Evolutionary conservation across 2,329 filamentous ascomycete species (phyloP).

Genomic region (Aspergillus oerlinghausenensis): DNA sequence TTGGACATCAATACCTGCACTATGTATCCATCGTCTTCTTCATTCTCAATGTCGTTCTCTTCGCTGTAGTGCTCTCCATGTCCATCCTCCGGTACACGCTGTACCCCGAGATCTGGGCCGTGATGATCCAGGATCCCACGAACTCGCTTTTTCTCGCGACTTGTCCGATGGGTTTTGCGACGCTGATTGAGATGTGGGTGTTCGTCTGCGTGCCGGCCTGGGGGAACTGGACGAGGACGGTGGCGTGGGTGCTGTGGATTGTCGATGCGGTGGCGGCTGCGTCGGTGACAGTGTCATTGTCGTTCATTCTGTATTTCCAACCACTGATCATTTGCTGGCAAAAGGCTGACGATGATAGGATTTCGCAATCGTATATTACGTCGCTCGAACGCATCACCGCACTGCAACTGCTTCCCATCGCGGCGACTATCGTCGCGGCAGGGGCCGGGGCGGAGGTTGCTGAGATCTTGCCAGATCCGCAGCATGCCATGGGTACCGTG

Average conservation of each 20-base stretch:
- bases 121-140: conserved; percentile 60
- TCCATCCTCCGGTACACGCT: conserved; percentile 56
- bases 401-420: conserved; percentile 61
- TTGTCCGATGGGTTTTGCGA: conserved; percentile 61
- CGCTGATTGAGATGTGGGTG: conserved; percentile 60
- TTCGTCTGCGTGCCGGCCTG: conserved; percentile 53
- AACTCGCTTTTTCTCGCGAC: conserved; percentile 63
- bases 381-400: conserved; percentile 58
- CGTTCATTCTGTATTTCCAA: conserved; percentile 51
- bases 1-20: conserved; percentile 54
- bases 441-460: conserved; percentile 62
- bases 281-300: conserved; percentile 41
- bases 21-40: conserved; percentile 60
- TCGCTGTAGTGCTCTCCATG: conserved; percentile 51
- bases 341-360: conserved; percentile 31
- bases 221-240: conserved; percentile 48
- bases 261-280: conserved; percentile 45
- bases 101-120: conserved; percentile 59
- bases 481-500: conserved; percentile 58
- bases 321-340: background rate
- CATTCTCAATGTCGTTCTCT: conserved; percentile 55
- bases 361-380: conserved; percentile 26
- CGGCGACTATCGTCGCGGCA: conserved; percentile 61
- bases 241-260: conserved; percentile 50
- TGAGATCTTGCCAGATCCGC: conserved; percentile 50